Conservation (phyloP, 2,329 filamentous ascomycete species). For the Colletotrichum gigasporum region DNA sequence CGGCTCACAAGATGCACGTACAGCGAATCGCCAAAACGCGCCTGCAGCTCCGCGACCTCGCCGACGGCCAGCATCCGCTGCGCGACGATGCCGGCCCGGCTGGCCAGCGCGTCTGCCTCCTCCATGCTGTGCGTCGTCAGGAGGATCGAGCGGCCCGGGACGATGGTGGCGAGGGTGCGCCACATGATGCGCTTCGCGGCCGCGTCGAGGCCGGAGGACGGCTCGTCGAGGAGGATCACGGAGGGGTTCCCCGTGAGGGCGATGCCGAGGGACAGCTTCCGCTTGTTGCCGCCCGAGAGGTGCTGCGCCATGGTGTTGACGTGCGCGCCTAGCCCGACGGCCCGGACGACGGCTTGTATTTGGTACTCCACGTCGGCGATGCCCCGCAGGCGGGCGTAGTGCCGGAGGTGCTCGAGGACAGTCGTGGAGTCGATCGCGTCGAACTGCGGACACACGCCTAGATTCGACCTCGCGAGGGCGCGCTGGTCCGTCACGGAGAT, state of each 20-base stretch:
- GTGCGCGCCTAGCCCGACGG: constrained; percentile 80
- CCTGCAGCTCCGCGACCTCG: constrained; percentile 75
- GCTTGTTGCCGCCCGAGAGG: constrained; percentile 89
- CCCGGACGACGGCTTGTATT: constrained; percentile 77
- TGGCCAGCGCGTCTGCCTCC: constrained; percentile 88
- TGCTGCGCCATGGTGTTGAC: constrained; percentile 78
- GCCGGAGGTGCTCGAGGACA: constrained; percentile 83
- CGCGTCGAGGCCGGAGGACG: constrained; percentile 87
- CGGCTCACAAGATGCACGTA: constrained; percentile 84
- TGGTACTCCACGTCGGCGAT: constrained; percentile 80
- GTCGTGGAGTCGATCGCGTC: constrained; percentile 93
- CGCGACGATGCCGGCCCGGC: constrained; percentile 86
- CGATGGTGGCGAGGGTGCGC: constrained; percentile 79
- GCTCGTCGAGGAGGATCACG: constrained; percentile 89
- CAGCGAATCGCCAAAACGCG: constrained; percentile 79
- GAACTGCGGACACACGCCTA: constrained; percentile 91
- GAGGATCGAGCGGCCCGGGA: constrained; percentile 81
- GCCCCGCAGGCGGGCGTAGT: constrained; percentile 87
- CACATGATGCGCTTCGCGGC: constrained; percentile 94
- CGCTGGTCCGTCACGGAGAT: constrained; percentile 78
- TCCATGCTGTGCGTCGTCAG: constrained; percentile 96
- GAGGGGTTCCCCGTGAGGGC: constrained; percentile 92
- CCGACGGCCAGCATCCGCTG: constrained; percentile 87
- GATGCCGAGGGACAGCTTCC: constrained; percentile 88
- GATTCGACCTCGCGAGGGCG: constrained; percentile 75